phyloP scores from a whole-genome alignment of 352 stramenopile species.

The Globisporangium alternatum region DNA sequence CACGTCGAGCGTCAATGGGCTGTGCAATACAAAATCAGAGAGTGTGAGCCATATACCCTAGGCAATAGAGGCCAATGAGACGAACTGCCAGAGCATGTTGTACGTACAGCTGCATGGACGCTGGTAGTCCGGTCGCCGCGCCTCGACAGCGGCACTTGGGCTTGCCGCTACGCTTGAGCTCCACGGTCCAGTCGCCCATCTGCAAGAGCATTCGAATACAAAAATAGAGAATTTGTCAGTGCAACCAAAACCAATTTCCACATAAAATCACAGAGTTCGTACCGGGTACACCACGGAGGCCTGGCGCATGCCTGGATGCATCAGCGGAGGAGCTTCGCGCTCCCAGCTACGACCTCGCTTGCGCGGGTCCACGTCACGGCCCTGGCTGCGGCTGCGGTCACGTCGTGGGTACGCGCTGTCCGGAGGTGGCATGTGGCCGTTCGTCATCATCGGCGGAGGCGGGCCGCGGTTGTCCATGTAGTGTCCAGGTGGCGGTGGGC shows the following conservation, averaged over 20 bases:
- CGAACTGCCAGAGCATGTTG: neutral
- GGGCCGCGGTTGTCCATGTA: constrained; percentile 35
- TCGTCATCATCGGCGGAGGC: constrained; percentile 29
- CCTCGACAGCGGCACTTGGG: constrained; percentile 49
- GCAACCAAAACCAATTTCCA: neutral
- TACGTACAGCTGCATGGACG: constrained; percentile 19
- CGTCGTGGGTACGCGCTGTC: constrained; percentile 21
- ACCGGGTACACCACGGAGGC: constrained; percentile 16
- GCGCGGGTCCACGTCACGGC: constrained; percentile 8
- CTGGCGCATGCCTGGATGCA: constrained; percentile 8
- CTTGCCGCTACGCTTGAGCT: constrained; percentile 47
- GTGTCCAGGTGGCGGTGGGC: constrained; percentile 20
- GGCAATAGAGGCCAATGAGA: neutral
- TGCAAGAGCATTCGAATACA: constrained; percentile 13
- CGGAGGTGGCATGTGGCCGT: constrained; percentile 10
- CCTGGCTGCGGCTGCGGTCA: constrained; percentile 29
- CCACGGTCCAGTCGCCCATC: constrained; percentile 39
- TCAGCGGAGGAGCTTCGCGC: constrained; percentile 3
- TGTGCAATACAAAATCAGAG: constrained; percentile 19
- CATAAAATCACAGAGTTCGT: constrained; percentile 1
- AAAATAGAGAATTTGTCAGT: constrained; percentile 5
- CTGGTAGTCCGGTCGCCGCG: constrained; percentile 24
- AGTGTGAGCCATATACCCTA: neutral
- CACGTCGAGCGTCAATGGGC: constrained; percentile 61
- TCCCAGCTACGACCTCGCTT: constrained; percentile 22